Conservation (phyloP, 306 rosid species). For the Pyrus betulifolia region DNA sequence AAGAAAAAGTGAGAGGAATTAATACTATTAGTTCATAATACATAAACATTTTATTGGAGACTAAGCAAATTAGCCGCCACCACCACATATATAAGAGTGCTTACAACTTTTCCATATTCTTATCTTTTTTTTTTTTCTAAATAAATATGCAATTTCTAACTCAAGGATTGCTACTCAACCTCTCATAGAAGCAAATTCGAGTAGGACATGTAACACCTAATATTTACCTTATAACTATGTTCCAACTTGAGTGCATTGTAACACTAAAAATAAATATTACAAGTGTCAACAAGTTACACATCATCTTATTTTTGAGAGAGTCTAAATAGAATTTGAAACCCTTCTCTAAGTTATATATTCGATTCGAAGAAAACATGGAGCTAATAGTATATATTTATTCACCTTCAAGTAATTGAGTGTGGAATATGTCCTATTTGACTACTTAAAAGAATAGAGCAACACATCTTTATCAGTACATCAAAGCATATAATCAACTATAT, state of each 20-base stretch:
- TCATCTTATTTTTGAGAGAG: too few species aligned
- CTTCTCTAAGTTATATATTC: too few species aligned
- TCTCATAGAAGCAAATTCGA: not conserved
- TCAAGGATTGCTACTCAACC: too few species aligned
- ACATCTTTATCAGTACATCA: not conserved
- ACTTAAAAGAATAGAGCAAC: not conserved
- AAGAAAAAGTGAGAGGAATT: conserved; percentile 7
- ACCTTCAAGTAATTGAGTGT: not conserved
- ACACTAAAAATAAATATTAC: not conserved
- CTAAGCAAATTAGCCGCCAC: not conserved
- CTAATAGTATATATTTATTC: not conserved
- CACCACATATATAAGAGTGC: not conserved
- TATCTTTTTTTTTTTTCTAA: not conserved
- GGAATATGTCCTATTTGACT: not conserved
- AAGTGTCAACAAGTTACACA: not conserved
- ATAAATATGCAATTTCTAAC: not conserved
- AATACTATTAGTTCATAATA: not conserved
- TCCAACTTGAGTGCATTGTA: too few species aligned
- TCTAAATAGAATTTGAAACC: not conserved
- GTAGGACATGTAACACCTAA: not conserved
- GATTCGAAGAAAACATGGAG: not conserved
- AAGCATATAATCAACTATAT: not conserved
- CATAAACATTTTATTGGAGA: not conserved
- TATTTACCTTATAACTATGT: not conserved
- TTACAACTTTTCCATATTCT: not conserved